Evolutionary conservation across 2,329 filamentous ascomycete species (phyloP).

Genomic region (Penicillium sp.): DNA sequence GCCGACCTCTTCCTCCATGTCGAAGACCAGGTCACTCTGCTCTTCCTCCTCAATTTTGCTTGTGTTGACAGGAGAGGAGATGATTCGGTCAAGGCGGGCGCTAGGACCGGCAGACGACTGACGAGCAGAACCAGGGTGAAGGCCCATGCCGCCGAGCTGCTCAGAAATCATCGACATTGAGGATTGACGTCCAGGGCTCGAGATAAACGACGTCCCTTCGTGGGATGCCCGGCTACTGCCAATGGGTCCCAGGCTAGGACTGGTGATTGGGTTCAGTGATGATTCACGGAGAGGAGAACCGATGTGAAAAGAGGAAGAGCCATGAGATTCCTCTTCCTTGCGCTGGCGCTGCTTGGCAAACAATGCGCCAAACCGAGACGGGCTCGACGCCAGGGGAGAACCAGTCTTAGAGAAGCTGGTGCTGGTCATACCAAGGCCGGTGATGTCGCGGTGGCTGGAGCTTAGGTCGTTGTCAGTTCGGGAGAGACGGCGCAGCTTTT

Average conservation of each 20-base stretch:
- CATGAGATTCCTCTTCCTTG: conserved; percentile 51
- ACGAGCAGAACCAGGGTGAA: conserved; percentile 45
- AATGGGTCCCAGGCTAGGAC: conserved; percentile 53
- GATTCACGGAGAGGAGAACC: conserved; percentile 67
- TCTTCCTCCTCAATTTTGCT: conserved; percentile 51
- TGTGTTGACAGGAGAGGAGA: conserved; percentile 48
- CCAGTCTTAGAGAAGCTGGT: conserved; percentile 52
- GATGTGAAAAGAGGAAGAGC: conserved; percentile 58
- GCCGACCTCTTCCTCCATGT: conserved; percentile 53
- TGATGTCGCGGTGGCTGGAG: conserved; percentile 50
- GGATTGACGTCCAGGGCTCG: conserved; percentile 57
- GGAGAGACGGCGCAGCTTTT: conserved; percentile 60
- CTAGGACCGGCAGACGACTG: conserved; percentile 34
- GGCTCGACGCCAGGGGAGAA: conserved; percentile 59
- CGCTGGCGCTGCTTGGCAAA: conserved; percentile 56
- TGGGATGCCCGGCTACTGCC: conserved; percentile 48
- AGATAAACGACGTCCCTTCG: conserved; percentile 53
- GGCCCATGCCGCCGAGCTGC: conserved; percentile 49
- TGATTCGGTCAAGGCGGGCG: conserved; percentile 44
- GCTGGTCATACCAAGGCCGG: conserved; percentile 52
- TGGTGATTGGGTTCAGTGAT: conserved; percentile 51
- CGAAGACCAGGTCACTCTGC: conserved; percentile 49
- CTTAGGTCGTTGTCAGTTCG: conserved; percentile 56
- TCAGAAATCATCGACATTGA: conserved; percentile 64
- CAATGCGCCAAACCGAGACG: conserved; percentile 61